Evolutionary conservation across 306 rosid genomes (phyloP).

Genomic region (Dalbergia oliveri): DNA sequence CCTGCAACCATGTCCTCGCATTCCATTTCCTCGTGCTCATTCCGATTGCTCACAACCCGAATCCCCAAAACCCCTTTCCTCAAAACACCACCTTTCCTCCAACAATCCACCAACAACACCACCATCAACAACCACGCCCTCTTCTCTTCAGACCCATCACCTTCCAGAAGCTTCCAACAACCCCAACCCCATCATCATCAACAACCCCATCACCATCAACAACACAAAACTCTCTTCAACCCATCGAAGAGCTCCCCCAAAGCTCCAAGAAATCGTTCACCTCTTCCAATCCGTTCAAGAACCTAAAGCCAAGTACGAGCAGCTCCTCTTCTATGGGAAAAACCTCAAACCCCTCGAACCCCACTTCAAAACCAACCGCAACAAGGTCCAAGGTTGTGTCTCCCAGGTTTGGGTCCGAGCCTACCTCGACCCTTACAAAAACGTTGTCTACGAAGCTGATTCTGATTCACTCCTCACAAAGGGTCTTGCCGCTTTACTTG

Average conservation of each 20-base stretch:
- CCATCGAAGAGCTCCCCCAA: slow-evolving; percentile 95
- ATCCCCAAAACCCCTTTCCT: slow-evolving; percentile 46
- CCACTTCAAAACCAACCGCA: slow-evolving; percentile 69
- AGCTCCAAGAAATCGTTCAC: slow-evolving; percentile 84
- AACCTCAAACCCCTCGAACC: slow-evolving; percentile 82
- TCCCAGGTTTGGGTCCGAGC: slow-evolving; percentile 99
- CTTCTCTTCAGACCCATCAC: slow-evolving; percentile 60
- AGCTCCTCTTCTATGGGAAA: slow-evolving; percentile 88
- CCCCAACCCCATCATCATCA: slow-evolving; percentile 48
- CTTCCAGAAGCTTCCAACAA: slow-evolving; percentile 64
- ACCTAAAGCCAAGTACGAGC: slow-evolving; percentile 86
- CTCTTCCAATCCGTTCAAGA: slow-evolving; percentile 88
- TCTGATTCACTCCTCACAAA: slow-evolving; percentile 89
- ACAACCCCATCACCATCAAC: slow-evolving; percentile 45
- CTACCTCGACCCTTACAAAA: slow-evolving; percentile 64
- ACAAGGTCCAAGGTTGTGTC: slow-evolving; percentile 95
- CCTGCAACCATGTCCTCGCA: slow-evolving; percentile 55
- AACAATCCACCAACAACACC: slow-evolving; percentile 1
- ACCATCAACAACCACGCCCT: not conserved
- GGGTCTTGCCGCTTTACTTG: slow-evolving; percentile 93
- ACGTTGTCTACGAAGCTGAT: slow-evolving; percentile 87
- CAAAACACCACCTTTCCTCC: slow-evolving; percentile 17
- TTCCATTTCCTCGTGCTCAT: slow-evolving; percentile 59
- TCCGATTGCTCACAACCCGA: slow-evolving; percentile 63
- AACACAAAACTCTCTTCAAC: slow-evolving; percentile 61